Evolutionary conservation across 2,329 filamentous ascomycete genomes (phyloP).

Genomic region (Biscogniauxia marginata): DNA sequence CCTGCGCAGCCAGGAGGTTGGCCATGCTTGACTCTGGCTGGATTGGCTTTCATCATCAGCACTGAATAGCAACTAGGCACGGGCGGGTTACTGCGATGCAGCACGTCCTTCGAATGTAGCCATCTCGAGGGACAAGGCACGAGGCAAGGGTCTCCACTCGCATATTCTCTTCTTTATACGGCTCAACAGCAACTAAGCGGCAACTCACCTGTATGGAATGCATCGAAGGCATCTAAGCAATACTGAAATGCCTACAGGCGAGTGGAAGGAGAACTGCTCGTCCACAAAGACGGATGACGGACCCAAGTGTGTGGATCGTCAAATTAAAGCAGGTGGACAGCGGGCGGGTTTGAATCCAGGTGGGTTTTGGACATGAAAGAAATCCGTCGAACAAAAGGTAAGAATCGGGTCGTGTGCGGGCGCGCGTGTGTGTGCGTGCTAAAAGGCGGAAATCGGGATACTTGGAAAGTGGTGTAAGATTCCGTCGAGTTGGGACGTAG

Average conservation of each 20-base stretch:
- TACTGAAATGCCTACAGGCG: constrained; percentile 2
- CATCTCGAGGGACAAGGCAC: not conserved
- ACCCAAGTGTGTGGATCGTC: constrained; percentile 14
- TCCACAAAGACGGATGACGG: not conserved
- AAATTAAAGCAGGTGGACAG: constrained; percentile 10
- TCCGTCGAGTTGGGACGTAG: constrained; percentile 28
- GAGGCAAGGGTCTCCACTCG: not conserved
- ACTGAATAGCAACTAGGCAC: not conserved
- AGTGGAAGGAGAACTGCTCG: constrained; percentile 4
- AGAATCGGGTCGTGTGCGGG: not conserved
- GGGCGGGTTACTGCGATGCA: not conserved
- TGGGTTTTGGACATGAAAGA: constrained; percentile 14
- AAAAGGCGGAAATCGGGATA: not conserved
- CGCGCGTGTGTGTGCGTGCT: not conserved
- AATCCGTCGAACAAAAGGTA: not conserved
- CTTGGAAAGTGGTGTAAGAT: constrained; percentile 9
- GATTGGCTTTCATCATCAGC: constrained; percentile 12
- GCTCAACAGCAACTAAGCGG: constrained; percentile 3
- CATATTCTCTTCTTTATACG: not conserved
- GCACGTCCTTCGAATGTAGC: not conserved
- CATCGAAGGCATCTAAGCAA: constrained; percentile 15
- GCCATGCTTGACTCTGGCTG: constrained; percentile 28
- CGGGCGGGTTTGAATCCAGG: constrained; percentile 10
- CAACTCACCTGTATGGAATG: constrained; percentile 29
- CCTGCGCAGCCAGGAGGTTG: constrained; percentile 21